Conservation (phyloP, 139 green algal genomes). For the Chlorella sp. region DNA sequence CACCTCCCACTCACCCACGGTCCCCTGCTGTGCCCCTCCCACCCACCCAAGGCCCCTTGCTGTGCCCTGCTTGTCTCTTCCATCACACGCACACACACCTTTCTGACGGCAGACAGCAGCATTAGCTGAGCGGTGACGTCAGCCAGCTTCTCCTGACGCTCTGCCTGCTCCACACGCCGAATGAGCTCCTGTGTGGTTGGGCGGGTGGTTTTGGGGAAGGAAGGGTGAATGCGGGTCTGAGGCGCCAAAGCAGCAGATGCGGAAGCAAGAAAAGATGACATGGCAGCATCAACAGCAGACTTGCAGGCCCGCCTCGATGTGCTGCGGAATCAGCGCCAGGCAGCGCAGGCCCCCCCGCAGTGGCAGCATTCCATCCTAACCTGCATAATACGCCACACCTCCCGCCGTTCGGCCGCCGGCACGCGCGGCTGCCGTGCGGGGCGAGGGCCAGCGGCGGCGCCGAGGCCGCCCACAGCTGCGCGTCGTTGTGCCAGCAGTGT, state of each 20-base stretch:
- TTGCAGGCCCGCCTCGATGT: neutral
- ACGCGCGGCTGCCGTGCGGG: neutral
- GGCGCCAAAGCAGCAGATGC: no score
- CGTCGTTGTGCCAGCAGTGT: slow-evolving; percentile 23
- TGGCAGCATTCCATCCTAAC: neutral
- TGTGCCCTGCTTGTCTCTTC: neutral
- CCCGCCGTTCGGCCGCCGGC: slow-evolving; percentile 16
- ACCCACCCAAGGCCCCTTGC: no score
- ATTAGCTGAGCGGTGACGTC: slow-evolving; percentile 33
- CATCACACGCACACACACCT: neutral
- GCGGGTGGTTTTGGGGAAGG: no score
- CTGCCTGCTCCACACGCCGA: neutral
- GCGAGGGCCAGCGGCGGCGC: no score
- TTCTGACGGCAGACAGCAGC: slow-evolving; percentile 21
- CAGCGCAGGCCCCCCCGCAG: neutral
- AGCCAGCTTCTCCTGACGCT: slow-evolving; percentile 19
- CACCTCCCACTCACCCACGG: no score
- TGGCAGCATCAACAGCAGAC: neutral
- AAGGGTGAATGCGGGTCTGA: no score
- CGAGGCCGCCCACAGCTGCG: neutral
- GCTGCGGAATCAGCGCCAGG: neutral
- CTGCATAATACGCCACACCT: slow-evolving; percentile 23
- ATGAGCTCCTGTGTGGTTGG: neutral
- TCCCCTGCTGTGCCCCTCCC: no score
- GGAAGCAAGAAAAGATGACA: no score